These are phyloP conservation scores for Pichia kudriavzevii DNA, from an alignment of 1,139 yeast species.

Conservation along the genomic window DNA sequence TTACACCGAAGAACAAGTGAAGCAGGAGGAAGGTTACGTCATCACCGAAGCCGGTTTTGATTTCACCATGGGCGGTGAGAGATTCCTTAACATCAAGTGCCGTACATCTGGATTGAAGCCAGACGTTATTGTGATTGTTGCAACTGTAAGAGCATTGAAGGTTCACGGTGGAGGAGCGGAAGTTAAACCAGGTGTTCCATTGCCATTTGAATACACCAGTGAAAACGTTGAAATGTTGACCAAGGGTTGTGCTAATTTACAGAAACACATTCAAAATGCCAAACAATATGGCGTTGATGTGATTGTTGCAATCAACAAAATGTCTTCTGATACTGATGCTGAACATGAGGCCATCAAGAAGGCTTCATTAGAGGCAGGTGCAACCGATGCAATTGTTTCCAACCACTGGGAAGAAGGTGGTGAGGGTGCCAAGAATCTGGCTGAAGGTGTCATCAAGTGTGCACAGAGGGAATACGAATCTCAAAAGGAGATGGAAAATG, in stretches of 20 bases:
- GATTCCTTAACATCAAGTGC: conserved; percentile 94
- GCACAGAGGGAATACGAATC: conserved; percentile 39
- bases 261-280: conserved; percentile 87
- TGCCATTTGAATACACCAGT: conserved; percentile 77
- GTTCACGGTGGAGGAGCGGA: conserved; percentile 99
- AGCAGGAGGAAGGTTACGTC: conserved; percentile 75
- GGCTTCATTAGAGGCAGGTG: conserved; percentile 90
- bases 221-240: conserved; percentile 82
- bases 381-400: conserved; percentile 85
- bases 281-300: conserved; percentile 85
- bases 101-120: conserved; percentile 88
- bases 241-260: conserved; percentile 83
- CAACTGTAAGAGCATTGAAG: conserved; percentile 94
- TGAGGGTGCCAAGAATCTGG: conserved; percentile 81
- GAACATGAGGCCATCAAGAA: conserved; percentile 82
- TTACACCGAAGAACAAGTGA: conserved; percentile 37
- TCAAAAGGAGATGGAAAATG: conserved; percentile 26
- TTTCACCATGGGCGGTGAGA: conserved; percentile 99
- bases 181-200: conserved; percentile 89
- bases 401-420: conserved; percentile 99
- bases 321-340: conserved; percentile 74
- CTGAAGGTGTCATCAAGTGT: conserved; percentile 76
- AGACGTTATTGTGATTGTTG: conserved; percentile 90
- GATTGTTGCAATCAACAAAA: conserved; percentile 90
- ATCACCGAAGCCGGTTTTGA: conserved; percentile 98